Conservation (phyloP, 1,139 yeast genomes). For the Blastobotrys illinoisensis region DNA sequence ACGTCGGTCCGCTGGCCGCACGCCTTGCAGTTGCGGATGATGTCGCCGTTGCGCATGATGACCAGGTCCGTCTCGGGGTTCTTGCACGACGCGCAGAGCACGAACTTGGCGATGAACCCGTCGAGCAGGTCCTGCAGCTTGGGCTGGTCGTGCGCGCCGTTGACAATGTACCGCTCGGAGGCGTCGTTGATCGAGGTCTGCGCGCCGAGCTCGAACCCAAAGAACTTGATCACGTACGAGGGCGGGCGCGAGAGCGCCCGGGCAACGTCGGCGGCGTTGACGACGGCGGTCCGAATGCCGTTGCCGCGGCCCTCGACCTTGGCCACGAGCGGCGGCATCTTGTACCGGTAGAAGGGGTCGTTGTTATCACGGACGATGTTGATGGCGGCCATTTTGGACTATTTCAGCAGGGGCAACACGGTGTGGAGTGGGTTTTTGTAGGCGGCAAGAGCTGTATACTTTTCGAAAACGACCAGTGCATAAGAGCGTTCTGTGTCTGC, state of each 20-base stretch:
- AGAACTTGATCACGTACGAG: constrained; percentile 83
- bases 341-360: constrained; percentile 98
- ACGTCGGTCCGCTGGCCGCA: constrained; percentile 87
- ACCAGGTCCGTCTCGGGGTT: constrained; percentile 96
- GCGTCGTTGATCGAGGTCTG: constrained; percentile 78
- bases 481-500: constrained; percentile 14
- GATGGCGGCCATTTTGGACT: constrained; percentile 39
- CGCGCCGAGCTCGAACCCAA: constrained; percentile 97
- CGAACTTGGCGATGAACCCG: constrained; percentile 89
- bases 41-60: constrained; percentile 67
- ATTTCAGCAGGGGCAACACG: constrained; percentile 6
- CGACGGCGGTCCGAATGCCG: constrained; percentile 95
- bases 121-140: constrained; percentile 92
- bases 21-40: constrained; percentile 95
- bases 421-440: constrained; percentile 5
- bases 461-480: constrained; percentile 20
- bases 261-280: constrained; percentile 88
- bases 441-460: constrained; percentile 9
- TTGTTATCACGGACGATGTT: constrained; percentile 96
- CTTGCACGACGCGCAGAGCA: constrained; percentile 89
- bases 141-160: constrained; percentile 89
- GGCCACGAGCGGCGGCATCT: constrained; percentile 96
- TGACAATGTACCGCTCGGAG: constrained; percentile 82
- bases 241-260: constrained; percentile 93
- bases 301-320: constrained; percentile 99